phyloP scores from a whole-genome alignment of 768 basidiomycete genomes.

The Rhizopogon rudus region DNA sequence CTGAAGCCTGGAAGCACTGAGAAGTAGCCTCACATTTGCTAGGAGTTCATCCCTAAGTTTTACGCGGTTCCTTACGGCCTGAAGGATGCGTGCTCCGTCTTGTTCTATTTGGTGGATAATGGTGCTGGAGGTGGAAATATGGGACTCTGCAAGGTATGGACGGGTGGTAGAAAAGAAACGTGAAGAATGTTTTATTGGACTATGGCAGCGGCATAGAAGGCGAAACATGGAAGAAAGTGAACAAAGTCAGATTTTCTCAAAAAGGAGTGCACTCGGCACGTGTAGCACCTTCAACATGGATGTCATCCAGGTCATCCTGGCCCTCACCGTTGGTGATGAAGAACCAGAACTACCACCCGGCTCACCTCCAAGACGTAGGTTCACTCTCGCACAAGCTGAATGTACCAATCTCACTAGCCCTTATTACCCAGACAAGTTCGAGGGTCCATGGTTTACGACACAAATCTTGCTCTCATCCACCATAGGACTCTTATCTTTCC shows the following conservation, averaged over 20 bases:
- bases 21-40: conserved; percentile 32
- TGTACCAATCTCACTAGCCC: background rate
- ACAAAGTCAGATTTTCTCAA: background rate
- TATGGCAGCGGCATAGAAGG: background rate
- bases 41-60: conserved; percentile 42
- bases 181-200: background rate
- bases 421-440: conserved; percentile 57
- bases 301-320: conserved; percentile 9
- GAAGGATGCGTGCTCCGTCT: conserved; percentile 48
- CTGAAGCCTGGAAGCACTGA: background rate
- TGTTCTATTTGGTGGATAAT: conserved; percentile 25
- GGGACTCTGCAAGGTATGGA: background rate
- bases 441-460: conserved; percentile 95
- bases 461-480: conserved; percentile 74
- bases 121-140: conserved; percentile 2
- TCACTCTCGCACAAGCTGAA: background rate
- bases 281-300: conserved; percentile 10
- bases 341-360: conserved; percentile 52
- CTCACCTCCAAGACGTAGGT: conserved; percentile 59
- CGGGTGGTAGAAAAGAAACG: conserved; percentile 5
- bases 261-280: background rate
- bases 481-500: conserved; percentile 76
- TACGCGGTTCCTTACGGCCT: conserved; percentile 49
- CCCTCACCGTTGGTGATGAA: conserved; percentile 24
- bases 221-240: conserved; percentile 3